Evolutionary conservation across 768 basidiomycete species (phyloP), one percentile per base, ranked within the genome.

Genomic region (Lactifluus hygrophoroides): DNA sequence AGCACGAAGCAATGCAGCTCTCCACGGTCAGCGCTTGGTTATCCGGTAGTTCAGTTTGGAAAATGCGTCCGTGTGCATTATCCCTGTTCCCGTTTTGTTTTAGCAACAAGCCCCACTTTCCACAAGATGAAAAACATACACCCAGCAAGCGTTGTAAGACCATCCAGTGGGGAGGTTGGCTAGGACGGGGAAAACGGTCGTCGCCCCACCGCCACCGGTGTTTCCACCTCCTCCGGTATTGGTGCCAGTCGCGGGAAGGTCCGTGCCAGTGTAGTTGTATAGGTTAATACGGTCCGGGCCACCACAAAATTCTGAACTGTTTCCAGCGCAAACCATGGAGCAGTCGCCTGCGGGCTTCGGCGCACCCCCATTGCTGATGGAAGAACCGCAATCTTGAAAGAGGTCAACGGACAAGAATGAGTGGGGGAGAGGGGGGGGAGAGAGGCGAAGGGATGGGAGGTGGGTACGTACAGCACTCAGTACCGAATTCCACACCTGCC

Each of bases 221-320:
- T 73, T 73, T 2, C 71, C 73, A 1, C 72, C 75, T 13, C 73
- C 74, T 17, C 67, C 69, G 16, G 67, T 38, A 3, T 57, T 42
- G n/a, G 50, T 16, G n/a, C 3, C 14, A 9, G 23, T 43, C 1
- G 64, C 48, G 1, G 69, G 65, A 61, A 81, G 77, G 21, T 43
- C 23, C 10, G 42, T 43, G 21, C 84, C 85, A 40, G 85, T 88
- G 62, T 80, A 87, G 67, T 87, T 85, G 69, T 86, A 89, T 3
- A 83, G 69, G 53, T 80, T 85, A 21, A 89, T 72, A 44, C 80
- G 72, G 65, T 84, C 76, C 0, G 87, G 84, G 34, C 88, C 88
- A 21, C 88, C 88, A 62, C 88, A 90, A 58, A 82, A 82, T 65
- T 88, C 82, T 0, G 81, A 74, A 40, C 69, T 70, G 57, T 85